Conservation (phyloP, 1,284 basidiomycete species). For the Apiotrichum porosum region DNA sequence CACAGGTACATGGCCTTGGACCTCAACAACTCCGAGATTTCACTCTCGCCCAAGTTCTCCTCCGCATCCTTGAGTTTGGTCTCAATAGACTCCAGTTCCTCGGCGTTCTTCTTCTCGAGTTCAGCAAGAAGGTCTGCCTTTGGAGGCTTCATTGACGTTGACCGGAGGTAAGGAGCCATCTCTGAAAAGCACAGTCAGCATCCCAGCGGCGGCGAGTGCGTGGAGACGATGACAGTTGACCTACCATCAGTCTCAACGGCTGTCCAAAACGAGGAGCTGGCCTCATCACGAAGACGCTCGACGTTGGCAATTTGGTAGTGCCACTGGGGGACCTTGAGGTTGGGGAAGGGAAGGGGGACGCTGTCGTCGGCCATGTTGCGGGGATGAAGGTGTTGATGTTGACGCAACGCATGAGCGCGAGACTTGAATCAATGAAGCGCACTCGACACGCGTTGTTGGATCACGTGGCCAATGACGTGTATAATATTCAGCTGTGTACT, state of each 20-base stretch:
- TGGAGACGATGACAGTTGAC: too few relatives aligned
- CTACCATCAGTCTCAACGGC: slow-evolving; percentile 80
- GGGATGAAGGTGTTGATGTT: neutral
- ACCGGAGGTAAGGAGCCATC: slow-evolving; percentile 71
- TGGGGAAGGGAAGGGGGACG: slow-evolving; percentile 74
- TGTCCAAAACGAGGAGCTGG: slow-evolving; percentile 62
- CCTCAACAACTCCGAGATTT: slow-evolving; percentile 80
- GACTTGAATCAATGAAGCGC: neutral
- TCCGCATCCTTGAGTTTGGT: slow-evolving; percentile 76
- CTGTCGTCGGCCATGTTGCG: slow-evolving; percentile 69
- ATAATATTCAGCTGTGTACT: too few relatives aligned
- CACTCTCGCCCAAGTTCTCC: slow-evolving; percentile 88
- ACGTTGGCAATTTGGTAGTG: slow-evolving; percentile 69
- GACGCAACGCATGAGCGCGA: neutral
- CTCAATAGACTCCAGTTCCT: slow-evolving; percentile 71
- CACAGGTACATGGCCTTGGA: slow-evolving; percentile 84
- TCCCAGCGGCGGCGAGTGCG: too few relatives aligned
- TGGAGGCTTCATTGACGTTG: slow-evolving; percentile 38
- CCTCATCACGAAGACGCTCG: slow-evolving; percentile 61
- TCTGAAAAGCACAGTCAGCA: slow-evolving; percentile 52
- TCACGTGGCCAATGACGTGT: neutral
- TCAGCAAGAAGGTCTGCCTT: slow-evolving; percentile 61
- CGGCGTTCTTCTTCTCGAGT: slow-evolving; percentile 71
- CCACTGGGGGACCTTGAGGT: slow-evolving; percentile 71
- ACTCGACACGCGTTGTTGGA: neutral